Conservation (phyloP, 106 monocot species). For the Allium cepa region DNA sequence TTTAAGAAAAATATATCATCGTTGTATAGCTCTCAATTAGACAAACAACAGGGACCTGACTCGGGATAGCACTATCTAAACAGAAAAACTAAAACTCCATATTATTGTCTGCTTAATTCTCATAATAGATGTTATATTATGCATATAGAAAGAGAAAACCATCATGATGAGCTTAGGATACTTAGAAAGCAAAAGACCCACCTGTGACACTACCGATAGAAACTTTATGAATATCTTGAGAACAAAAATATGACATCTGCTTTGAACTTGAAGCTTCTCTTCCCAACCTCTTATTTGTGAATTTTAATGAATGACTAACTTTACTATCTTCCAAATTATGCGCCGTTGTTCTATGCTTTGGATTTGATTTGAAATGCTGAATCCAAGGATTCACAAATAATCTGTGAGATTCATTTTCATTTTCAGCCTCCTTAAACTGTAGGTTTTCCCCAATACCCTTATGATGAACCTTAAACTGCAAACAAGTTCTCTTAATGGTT, state of each 20-base stretch:
- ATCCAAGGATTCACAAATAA: constrained; percentile 51
- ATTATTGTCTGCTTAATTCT: too few relatives aligned
- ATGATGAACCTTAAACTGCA: constrained; percentile 54
- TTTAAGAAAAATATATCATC: too few relatives aligned
- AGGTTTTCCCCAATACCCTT: constrained; percentile 34
- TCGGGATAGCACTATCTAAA: too few relatives aligned
- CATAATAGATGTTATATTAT: too few relatives aligned
- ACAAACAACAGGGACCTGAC: too few relatives aligned
- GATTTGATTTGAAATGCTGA: constrained; percentile 41
- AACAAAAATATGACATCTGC: constrained; percentile 8
- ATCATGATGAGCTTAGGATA: not conserved
- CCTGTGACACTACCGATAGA: constrained; percentile 33
- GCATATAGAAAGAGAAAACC: too few relatives aligned
- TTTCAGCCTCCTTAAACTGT: constrained; percentile 21
- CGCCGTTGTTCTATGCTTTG: constrained; percentile 8
- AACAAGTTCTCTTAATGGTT: not conserved
- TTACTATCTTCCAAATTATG: constrained; percentile 6
- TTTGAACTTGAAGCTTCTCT: constrained; percentile 16
- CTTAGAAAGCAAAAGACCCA: constrained; percentile 7
- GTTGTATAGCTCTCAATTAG: too few relatives aligned
- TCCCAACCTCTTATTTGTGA: constrained; percentile 1
- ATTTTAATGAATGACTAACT: constrained; percentile 3
- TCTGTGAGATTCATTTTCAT: constrained; percentile 13
- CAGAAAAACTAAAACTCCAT: too few relatives aligned
- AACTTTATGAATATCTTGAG: constrained; percentile 14